Evolutionary conservation across 192 early-diverging fungal genomes (phyloP).

Genomic region (Dissophora globulifera): DNA sequence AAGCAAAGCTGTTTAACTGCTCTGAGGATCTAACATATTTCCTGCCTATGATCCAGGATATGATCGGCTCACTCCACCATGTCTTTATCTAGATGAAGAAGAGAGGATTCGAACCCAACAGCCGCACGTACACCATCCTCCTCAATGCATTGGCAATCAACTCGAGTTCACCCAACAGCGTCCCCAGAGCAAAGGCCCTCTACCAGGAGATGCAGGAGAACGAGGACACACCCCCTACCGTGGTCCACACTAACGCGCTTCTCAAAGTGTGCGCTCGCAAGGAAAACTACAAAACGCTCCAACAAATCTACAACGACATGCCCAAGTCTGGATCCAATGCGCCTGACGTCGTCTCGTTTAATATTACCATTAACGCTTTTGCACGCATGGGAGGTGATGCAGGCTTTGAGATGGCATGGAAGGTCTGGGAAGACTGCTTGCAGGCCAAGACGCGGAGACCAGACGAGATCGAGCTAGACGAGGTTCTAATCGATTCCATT

Average conservation of each 20-base stretch:
- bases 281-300: constrained; percentile 18
- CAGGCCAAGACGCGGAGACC: constrained; percentile 19
- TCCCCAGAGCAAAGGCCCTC: constrained; percentile 34
- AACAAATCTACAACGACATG: constrained; percentile 27
- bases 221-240: constrained; percentile 10
- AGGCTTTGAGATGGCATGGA: constrained; percentile 42
- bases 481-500: constrained; percentile 20
- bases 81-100: constrained; percentile 41
- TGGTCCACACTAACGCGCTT: constrained; percentile 46
- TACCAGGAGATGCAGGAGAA: constrained; percentile 23
- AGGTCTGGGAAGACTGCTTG: constrained; percentile 44
- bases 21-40: too few species aligned
- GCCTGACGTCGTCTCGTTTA: constrained; percentile 52
- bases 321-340: constrained; percentile 21
- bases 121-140: constrained; percentile 43
- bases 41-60: too few species aligned
- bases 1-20: constrained; percentile 1
- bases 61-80: background rate
- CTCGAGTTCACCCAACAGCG: constrained; percentile 29
- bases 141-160: constrained; percentile 50
- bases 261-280: constrained; percentile 53
- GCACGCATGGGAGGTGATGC: constrained; percentile 35
- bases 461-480: constrained; percentile 32
- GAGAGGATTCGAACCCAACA: constrained; percentile 37
- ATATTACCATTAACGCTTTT: constrained; percentile 38